A percentile compares a stretch with the other conserved stretches of the same genome.
These are phyloP conservation scores for Suhomyces guaymorum DNA, from an alignment of 1,139 yeast species.

Conservation along the genomic window DNA sequence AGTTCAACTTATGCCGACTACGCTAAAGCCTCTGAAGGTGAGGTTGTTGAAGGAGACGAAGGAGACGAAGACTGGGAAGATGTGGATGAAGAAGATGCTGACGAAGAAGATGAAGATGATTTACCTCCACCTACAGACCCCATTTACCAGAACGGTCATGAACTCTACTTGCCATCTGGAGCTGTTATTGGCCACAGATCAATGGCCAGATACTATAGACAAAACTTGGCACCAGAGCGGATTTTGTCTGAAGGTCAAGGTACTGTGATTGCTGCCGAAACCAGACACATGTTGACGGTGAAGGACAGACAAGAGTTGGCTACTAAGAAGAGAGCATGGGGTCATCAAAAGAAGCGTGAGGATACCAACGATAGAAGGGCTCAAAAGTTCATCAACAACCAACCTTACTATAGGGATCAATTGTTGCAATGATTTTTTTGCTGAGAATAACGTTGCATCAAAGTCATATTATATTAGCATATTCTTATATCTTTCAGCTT, in stretches of 20 bases:
- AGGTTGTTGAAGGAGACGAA: constrained; percentile 3
- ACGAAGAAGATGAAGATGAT: constrained; percentile 34
- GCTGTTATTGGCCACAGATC: constrained; percentile 88
- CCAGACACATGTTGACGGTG: constrained; percentile 64
- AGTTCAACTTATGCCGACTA: constrained; percentile 56
- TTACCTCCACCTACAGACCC: constrained; percentile 24
- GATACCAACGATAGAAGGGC: constrained; percentile 77
- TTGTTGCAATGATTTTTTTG: constrained; percentile 66
- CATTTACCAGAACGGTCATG: constrained; percentile 62
- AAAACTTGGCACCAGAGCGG: constrained; percentile 69
- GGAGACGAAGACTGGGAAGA: constrained; percentile 48
- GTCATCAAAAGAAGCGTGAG: constrained; percentile 61
- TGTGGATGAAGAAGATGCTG: constrained; percentile 36
- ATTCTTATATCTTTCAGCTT: no score
- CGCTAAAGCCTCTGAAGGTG: constrained; percentile 15
- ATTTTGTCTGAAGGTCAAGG: constrained; percentile 86
- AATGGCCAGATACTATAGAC: constrained; percentile 80
- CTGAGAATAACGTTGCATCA: no score
- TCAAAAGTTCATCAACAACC: constrained; percentile 79
- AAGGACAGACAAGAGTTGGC: constrained; percentile 56
- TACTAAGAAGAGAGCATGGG: constrained; percentile 77
- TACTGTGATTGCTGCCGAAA: constrained; percentile 90
- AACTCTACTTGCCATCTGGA: constrained; percentile 84
- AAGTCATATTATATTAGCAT: no score
- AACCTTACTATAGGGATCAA: constrained; percentile 90